phyloP scores from a whole-genome alignment of 2,329 filamentous ascomycete species.

The Colletotrichum euphorbiae region DNA sequence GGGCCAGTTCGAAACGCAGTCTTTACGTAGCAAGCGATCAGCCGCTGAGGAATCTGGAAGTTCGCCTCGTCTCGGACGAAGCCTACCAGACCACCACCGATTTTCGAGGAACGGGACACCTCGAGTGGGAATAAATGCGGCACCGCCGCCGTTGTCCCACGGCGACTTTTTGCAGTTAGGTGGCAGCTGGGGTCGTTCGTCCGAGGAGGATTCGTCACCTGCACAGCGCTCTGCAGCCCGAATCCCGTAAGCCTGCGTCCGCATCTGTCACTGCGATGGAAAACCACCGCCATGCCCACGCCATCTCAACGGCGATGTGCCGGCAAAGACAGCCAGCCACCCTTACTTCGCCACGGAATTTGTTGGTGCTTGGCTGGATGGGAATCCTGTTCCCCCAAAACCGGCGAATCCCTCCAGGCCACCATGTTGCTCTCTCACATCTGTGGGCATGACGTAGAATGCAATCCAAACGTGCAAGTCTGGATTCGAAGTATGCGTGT shows the following conservation, averaged over 20 bases:
- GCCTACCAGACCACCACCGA: not conserved
- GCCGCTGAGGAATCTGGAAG: not conserved
- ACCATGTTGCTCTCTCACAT: slow-evolving; percentile 1
- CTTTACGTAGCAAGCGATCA: not conserved
- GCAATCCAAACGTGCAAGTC: not conserved
- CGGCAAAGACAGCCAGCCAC: not conserved
- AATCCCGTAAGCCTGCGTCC: slow-evolving; percentile 1
- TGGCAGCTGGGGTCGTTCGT: not conserved
- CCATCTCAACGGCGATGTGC: slow-evolving; percentile 17
- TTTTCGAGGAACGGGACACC: not conserved
- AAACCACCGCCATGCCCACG: not conserved
- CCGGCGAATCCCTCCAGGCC: slow-evolving; percentile 13
- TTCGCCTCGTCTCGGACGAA: slow-evolving; percentile 1
- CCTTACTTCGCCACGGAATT: not conserved
- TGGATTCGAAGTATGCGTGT: too few species aligned
- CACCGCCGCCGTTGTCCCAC: not conserved
- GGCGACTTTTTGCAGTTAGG: slow-evolving; percentile 6
- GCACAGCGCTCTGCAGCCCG: not conserved
- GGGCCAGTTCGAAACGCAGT: not conserved
- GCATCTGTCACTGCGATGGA: not conserved
- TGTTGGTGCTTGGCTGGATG: not conserved
- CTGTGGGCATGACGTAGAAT: slow-evolving; percentile 15
- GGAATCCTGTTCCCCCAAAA: slow-evolving; percentile 18
- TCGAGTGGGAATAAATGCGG: not conserved
- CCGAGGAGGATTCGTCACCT: not conserved